Conservation (phyloP, 1,284 basidiomycete species). For the Boletus mariae region DNA sequence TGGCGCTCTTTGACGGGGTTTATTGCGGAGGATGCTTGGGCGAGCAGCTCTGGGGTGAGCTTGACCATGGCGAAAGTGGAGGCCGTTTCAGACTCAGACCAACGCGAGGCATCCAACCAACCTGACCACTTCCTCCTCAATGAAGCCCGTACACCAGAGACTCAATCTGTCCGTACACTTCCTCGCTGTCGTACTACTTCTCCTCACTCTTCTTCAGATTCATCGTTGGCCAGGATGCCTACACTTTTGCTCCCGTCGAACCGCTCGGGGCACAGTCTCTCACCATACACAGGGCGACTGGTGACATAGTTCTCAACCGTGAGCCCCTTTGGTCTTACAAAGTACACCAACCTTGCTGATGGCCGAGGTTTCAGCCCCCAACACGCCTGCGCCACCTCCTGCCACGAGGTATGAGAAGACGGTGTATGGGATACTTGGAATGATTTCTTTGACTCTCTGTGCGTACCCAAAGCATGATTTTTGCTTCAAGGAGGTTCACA, state of each 20-base stretch:
- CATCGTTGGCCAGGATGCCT: constrained; percentile 65
- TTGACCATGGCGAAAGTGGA: constrained; percentile 58
- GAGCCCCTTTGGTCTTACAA: constrained; percentile 24
- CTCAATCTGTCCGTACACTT: constrained; percentile 54
- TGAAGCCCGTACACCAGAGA: constrained; percentile 68
- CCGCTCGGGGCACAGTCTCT: constrained; percentile 60
- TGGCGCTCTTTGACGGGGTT: constrained; percentile 94
- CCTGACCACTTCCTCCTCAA: constrained; percentile 31
- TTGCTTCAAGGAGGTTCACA: not conserved
- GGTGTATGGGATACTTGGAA: constrained; percentile 83
- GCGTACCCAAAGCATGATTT: constrained; percentile 32
- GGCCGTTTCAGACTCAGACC: constrained; percentile 48
- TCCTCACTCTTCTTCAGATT: constrained; percentile 43
- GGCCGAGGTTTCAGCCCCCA: constrained; percentile 44
- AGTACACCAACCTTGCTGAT: constrained; percentile 1
- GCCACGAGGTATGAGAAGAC: constrained; percentile 58
- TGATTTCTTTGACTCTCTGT: constrained; percentile 86
- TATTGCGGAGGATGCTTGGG: constrained; percentile 71
- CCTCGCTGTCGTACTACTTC: not conserved
- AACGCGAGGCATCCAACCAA: constrained; percentile 28
- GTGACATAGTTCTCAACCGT: constrained; percentile 71
- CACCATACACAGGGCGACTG: constrained; percentile 66
- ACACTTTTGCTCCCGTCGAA: constrained; percentile 70
- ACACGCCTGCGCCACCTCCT: constrained; percentile 47
- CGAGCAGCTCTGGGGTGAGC: constrained; percentile 89